A percentile compares a stretch with the other conserved stretches of the same genome.
phyloP scores from a whole-genome alignment of 169 alveolate genomes.

The Eimeria tenella region DNA sequence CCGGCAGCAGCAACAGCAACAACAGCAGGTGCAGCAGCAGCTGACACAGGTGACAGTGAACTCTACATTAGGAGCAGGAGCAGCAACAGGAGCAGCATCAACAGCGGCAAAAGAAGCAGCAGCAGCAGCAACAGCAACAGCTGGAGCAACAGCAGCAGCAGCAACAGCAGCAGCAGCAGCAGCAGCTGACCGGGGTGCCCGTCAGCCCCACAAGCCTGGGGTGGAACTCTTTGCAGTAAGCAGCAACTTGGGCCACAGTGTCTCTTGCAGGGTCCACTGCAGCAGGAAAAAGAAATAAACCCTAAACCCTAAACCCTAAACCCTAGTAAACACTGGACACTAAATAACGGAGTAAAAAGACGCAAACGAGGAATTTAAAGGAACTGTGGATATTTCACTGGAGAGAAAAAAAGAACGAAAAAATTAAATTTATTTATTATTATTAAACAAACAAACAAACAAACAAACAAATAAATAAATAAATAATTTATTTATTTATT shows the following conservation, averaged over 20 bases:
- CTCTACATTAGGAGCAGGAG: neutral
- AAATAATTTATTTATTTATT: too few relatives aligned
- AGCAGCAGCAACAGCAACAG: too few relatives aligned
- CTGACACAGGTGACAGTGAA: too few relatives aligned
- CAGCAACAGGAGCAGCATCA: neutral
- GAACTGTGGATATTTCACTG: too few relatives aligned
- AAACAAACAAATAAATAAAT: too few relatives aligned
- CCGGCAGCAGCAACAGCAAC: too few relatives aligned
- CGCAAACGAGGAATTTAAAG: neutral
- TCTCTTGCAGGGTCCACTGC: slow-evolving; percentile 84
- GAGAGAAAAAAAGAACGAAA: too few relatives aligned
- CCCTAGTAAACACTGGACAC: too few relatives aligned
- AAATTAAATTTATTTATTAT: too few relatives aligned
- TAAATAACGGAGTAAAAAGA: neutral
- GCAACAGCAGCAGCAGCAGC: neutral
- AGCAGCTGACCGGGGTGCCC: slow-evolving; percentile 79
- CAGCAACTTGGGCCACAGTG: slow-evolving; percentile 78
- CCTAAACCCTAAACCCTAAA: too few relatives aligned
- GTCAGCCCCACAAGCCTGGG: slow-evolving; percentile 85
- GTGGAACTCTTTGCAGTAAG: slow-evolving; percentile 83
- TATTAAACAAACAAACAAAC: too few relatives aligned
- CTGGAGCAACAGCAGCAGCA: neutral
- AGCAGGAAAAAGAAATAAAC: neutral
- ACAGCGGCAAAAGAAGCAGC: too few relatives aligned
- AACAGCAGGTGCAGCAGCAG: neutral